Evolutionary conservation across 495 filamentous ascomycete species (phyloP), one percentile per base, ranked within the genome.

Genomic region (Poronia punctata): DNA sequence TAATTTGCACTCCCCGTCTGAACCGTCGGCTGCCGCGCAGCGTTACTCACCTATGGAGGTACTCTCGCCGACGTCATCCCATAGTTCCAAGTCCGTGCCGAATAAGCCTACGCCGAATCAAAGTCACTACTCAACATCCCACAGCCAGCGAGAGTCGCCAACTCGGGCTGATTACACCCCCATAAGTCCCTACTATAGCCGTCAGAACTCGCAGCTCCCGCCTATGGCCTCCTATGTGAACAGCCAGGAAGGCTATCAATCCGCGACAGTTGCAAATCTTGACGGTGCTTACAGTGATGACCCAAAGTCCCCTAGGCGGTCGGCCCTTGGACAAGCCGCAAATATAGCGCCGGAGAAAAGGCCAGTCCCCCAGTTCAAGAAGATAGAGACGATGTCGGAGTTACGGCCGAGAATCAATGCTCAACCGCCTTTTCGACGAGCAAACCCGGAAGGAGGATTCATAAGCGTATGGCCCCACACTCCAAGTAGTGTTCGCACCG

Each of bases 391-490:
- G 8, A 67, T 80, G 15, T 66, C 78, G 22, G 86, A 95, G 26
- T 67, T 99, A 36, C 76, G 84, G 32, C 88, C 90, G 6, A 83
- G 83, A 52, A 75, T 89, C 47, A 94, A 90, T 58, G 40, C 70
- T 10, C 93, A 99, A 48, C 93, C 93, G 18, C 75, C 89, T 3
- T 96, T 89, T 58, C 79, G 93, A 40, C 76, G 93, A 57, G 93
- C 93, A 37, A 90, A 95, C 57, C 93, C 93, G 0, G 93, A 99
- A 58, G 93, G 93, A 40, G 93, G 93, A 37, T 99, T 99, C 60
- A 96, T 99, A 53, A 97, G 93, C 61, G 89, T 94, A 70, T 68
- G 86, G 74, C 17, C 19, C 40, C 23, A 35, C 18, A 26, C 21
- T 22, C 29, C 10, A 19, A 41, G 23, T 32, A 18, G n/a, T 37